Conservation (phyloP, 2,329 filamentous ascomycete genomes). For the Paracamarosporium sp. region DNA sequence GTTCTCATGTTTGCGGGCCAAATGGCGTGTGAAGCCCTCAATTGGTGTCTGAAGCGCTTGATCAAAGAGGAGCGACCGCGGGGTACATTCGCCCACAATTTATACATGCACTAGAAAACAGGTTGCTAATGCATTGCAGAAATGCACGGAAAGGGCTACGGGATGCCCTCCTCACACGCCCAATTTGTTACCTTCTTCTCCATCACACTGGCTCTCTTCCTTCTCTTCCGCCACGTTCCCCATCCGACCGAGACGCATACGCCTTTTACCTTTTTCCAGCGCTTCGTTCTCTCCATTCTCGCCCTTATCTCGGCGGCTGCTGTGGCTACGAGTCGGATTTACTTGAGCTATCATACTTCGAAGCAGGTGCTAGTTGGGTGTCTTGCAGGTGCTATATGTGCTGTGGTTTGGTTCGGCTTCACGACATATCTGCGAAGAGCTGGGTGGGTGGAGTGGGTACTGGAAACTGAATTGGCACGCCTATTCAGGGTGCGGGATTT, state of each 20-base stretch:
- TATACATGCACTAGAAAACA: conserved; percentile 7
- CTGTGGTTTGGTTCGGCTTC: conserved; percentile 77
- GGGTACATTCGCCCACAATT: conserved; percentile 58
- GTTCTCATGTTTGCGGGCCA: conserved; percentile 90
- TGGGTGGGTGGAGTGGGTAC: conserved; percentile 74
- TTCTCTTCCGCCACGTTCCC: conserved; percentile 75
- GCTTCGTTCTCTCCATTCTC: conserved; percentile 59
- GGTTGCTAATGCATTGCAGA: conserved; percentile 48
- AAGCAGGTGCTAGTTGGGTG: conserved; percentile 86
- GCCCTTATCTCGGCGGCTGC: conserved; percentile 51
- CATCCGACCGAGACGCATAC: conserved; percentile 55
- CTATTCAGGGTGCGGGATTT: conserved; percentile 81
- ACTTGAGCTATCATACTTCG: conserved; percentile 90
- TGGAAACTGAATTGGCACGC: conserved; percentile 70
- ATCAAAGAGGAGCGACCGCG: conserved; percentile 91
- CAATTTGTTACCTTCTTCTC: conserved; percentile 96
- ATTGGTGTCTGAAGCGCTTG: conserved; percentile 85
- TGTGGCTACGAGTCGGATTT: conserved; percentile 82
- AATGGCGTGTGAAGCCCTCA: conserved; percentile 87
- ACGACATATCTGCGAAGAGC: conserved; percentile 70
- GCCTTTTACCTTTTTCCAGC: conserved; percentile 68
- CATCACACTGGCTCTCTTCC: conserved; percentile 81
- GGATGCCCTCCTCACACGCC: conserved; percentile 95
- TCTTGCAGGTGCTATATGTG: conserved; percentile 72
- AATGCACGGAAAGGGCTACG: conserved; percentile 89